A percentile compares a stretch with the other conserved stretches of the same genome.
Conservation (phyloP, 2,329 filamentous ascomycete species). For the Ophiobolus disseminans region DNA sequence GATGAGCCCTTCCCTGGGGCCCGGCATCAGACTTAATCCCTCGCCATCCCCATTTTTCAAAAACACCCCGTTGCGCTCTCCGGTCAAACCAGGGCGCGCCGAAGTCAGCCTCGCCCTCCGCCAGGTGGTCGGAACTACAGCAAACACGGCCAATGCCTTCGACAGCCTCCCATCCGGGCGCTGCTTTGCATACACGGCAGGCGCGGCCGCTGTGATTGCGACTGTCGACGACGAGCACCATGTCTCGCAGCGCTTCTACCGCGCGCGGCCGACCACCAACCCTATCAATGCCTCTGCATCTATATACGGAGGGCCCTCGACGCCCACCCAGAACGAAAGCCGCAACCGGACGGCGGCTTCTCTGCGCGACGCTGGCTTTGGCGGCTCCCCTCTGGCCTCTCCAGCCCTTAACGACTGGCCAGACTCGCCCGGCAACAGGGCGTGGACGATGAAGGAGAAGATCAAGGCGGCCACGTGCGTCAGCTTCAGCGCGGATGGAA, state of each 20-base stretch:
- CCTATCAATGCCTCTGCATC: slow-evolving; percentile 69
- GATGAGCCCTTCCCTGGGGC: slow-evolving; percentile 49
- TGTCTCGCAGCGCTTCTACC: slow-evolving; percentile 84
- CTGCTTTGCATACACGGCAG: slow-evolving; percentile 87
- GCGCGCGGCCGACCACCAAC: slow-evolving; percentile 75
- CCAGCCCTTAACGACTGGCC: slow-evolving; percentile 57
- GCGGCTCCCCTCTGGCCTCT: slow-evolving; percentile 53
- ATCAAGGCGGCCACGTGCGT: slow-evolving; percentile 95
- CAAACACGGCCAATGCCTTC: slow-evolving; percentile 82
- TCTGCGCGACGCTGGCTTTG: slow-evolving; percentile 57
- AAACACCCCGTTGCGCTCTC: slow-evolving; percentile 69
- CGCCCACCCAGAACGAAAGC: slow-evolving; percentile 59
- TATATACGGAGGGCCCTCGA: slow-evolving; percentile 61
- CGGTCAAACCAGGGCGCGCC: slow-evolving; percentile 58
- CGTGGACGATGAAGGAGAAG: slow-evolving; percentile 86
- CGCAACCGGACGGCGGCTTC: slow-evolving; percentile 66
- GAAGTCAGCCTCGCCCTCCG: slow-evolving; percentile 70
- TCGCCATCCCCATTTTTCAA: slow-evolving; percentile 69
- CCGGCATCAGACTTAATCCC: slow-evolving; percentile 64
- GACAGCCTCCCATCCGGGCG: slow-evolving; percentile 74
- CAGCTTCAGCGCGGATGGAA: slow-evolving; percentile 84
- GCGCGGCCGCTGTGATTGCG: slow-evolving; percentile 90
- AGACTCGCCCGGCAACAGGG: slow-evolving; percentile 70
- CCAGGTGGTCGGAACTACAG: slow-evolving; percentile 90
- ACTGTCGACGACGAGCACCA: slow-evolving; percentile 71